Conservation (phyloP, 495 filamentous ascomycete species). For the Penicillium pancosmium region DNA sequence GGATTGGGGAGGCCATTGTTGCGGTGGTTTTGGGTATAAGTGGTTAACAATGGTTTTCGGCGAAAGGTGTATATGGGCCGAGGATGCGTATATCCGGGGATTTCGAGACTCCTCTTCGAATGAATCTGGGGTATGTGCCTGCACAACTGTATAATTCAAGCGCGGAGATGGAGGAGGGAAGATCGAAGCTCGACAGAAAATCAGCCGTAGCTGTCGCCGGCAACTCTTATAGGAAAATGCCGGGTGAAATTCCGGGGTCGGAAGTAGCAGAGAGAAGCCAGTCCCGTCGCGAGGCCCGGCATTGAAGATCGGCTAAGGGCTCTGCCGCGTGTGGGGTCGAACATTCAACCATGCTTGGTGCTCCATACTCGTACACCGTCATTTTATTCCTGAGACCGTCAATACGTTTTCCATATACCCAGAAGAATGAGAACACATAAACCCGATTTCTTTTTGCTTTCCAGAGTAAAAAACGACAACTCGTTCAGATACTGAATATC, state of each 20-base stretch:
- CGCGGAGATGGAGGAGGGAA: conserved; percentile 10
- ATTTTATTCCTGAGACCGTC: too few species aligned
- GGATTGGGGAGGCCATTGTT: conserved; percentile 58
- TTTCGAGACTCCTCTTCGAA: background rate
- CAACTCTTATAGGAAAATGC: conserved; percentile 27
- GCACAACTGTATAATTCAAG: conserved; percentile 11
- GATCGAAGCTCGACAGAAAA: conserved; percentile 17
- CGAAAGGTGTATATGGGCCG: conserved; percentile 3
- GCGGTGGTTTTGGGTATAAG: background rate
- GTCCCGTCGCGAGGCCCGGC: conserved; percentile 35
- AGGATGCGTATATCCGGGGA: background rate
- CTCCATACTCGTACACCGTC: too few species aligned
- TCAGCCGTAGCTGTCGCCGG: conserved; percentile 14
- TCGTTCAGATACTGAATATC: background rate
- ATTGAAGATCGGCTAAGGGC: conserved; percentile 50
- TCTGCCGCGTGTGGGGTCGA: conserved; percentile 29
- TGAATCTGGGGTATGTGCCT: conserved; percentile 6
- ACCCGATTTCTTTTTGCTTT: too few species aligned
- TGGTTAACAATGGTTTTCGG: background rate
- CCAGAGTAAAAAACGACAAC: background rate
- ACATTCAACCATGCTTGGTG: too few species aligned
- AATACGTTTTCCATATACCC: too few species aligned
- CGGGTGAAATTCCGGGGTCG: conserved; percentile 40
- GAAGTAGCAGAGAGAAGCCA: conserved; percentile 27
- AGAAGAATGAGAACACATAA: too few species aligned